Evolutionary conservation across 1,284 basidiomycete genomes (phyloP).

Genomic region (Inonotus obliquus): DNA sequence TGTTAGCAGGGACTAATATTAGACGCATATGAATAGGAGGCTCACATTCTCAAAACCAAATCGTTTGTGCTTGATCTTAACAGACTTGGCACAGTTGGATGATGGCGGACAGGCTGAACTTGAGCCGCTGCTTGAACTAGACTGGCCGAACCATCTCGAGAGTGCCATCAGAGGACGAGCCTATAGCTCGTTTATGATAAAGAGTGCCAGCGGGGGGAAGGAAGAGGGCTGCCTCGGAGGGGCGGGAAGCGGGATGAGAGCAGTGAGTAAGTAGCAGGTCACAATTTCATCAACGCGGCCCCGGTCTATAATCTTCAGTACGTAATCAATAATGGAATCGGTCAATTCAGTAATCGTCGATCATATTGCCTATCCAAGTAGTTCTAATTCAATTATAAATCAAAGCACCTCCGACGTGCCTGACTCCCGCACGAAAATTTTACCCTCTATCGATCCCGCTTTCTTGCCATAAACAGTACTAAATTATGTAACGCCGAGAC

Average conservation of each 20-base stretch:
- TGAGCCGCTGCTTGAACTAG: constrained; percentile 20
- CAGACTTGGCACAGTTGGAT: constrained; percentile 27
- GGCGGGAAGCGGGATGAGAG: background rate
- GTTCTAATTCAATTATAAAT: background rate
- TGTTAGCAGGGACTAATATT: constrained; percentile 1
- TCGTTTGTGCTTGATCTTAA: constrained; percentile 57
- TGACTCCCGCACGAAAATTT: background rate
- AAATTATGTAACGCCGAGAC: background rate
- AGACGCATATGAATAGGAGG: constrained; percentile 20
- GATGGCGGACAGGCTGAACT: constrained; percentile 24
- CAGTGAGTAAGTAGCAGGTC: constrained; percentile 5
- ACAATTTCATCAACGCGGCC: background rate
- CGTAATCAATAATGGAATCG: background rate
- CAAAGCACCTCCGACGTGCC: background rate
- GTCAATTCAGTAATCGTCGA: background rate
- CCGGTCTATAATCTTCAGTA: background rate
- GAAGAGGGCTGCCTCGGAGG: background rate
- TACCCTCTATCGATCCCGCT: background rate
- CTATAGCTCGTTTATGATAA: constrained; percentile 4
- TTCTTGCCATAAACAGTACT: background rate
- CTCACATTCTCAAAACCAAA: constrained; percentile 93
- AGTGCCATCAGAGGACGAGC: constrained; percentile 35
- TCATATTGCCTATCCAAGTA: background rate
- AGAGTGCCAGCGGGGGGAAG: background rate
- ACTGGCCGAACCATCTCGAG: constrained; percentile 36